Conservation (phyloP, 1,284 basidiomycete species). For the Kwoniella shivajii region DNA sequence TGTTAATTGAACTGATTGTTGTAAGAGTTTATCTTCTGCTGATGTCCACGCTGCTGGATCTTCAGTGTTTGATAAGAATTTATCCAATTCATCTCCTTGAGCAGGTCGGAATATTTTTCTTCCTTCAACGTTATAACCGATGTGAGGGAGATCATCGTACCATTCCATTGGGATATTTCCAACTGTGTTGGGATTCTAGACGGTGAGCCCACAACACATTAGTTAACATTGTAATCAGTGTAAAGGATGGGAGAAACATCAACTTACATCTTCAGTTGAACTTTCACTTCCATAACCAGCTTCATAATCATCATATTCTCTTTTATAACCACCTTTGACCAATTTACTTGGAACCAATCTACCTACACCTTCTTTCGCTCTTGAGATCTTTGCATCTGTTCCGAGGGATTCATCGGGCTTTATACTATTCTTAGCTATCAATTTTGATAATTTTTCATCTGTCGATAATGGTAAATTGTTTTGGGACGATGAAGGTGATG, state of each 20-base stretch:
- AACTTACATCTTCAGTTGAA: slow-evolving; percentile 89
- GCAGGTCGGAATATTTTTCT: slow-evolving; percentile 93
- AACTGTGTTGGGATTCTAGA: slow-evolving; percentile 84
- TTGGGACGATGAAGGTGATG: slow-evolving; percentile 21
- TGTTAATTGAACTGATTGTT: slow-evolving; percentile 83
- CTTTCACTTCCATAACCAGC: slow-evolving; percentile 96
- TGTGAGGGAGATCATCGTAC: slow-evolving; percentile 99
- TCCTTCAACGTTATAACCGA: slow-evolving; percentile 95
- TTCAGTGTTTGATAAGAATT: slow-evolving; percentile 91
- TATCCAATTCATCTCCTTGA: slow-evolving; percentile 94
- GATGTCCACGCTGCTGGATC: slow-evolving; percentile 91
- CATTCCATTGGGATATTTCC: slow-evolving; percentile 96
- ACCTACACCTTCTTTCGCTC: slow-evolving; percentile 50
- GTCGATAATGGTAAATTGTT: slow-evolving; percentile 17
- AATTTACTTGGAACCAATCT: slow-evolving; percentile 45
- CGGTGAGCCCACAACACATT: not conserved
- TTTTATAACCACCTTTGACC: slow-evolving; percentile 82
- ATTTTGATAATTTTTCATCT: slow-evolving; percentile 37
- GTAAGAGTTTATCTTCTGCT: slow-evolving; percentile 86
- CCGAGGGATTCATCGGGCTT: slow-evolving; percentile 51
- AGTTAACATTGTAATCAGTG: not conserved
- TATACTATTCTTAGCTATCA: slow-evolving; percentile 47
- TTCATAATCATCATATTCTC: slow-evolving; percentile 91
- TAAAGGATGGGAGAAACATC: not conserved
- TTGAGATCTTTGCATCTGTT: slow-evolving; percentile 47